phyloP scores from a whole-genome alignment of 257 asterid species.

The Solanum sitiens region DNA sequence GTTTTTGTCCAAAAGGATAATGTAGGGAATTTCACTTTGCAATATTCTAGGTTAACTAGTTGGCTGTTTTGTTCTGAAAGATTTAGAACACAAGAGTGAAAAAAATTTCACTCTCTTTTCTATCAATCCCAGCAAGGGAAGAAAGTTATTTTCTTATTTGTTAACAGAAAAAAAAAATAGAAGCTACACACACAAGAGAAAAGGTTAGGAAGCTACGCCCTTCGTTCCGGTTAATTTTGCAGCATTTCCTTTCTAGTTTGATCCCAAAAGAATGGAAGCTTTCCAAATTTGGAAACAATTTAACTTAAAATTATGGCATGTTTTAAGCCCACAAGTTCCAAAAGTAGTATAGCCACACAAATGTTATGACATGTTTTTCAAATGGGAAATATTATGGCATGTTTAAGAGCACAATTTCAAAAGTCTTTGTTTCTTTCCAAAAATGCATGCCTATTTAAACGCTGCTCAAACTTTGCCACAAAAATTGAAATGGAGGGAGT shows the following conservation, averaged over 20 bases:
- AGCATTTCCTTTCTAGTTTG: neutral
- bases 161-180: neutral
- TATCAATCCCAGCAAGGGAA: neutral
- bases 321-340: neutral
- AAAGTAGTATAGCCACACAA: neutral
- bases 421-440: neutral
- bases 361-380: neutral
- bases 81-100: neutral
- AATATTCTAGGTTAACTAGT: neutral
- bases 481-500: neutral
- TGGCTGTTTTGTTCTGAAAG: neutral
- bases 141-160: neutral
- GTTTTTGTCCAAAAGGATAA: neutral
- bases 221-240: neutral
- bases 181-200: neutral
- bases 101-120: neutral
- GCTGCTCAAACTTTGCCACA: neutral
- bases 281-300: neutral
- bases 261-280: neutral
- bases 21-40: neutral
- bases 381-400: neutral
- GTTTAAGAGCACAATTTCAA: neutral
- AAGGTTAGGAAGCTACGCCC: neutral
- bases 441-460: neutral
- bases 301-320: neutral